phyloP scores from a whole-genome alignment of 352 stramenopile genomes.

The Globisporangium lucens region DNA sequence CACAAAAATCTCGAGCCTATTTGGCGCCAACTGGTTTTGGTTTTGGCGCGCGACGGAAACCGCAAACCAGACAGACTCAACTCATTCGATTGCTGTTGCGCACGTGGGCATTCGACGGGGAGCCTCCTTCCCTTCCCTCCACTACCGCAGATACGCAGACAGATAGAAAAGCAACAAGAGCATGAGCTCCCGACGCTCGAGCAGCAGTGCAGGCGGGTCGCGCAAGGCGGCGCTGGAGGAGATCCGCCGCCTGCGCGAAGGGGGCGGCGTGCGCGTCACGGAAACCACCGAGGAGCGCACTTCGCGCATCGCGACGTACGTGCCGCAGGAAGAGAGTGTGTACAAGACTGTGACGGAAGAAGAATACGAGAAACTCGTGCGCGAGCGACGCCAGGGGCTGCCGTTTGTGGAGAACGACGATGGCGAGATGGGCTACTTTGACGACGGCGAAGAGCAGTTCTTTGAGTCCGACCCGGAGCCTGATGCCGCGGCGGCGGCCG shows the following conservation, averaged over 20 bases:
- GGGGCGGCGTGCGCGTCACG: constrained; percentile 14
- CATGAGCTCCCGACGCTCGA: constrained; percentile 62
- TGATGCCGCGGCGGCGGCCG: constrained; percentile 27
- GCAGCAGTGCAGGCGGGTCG: constrained; percentile 31
- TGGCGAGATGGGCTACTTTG: constrained; percentile 83
- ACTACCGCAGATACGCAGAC: not conserved
- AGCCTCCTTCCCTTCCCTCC: not conserved
- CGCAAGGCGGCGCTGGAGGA: constrained; percentile 67
- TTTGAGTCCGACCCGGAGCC: constrained; percentile 81
- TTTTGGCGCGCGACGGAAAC: too few relatives aligned
- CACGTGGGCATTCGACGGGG: not conserved
- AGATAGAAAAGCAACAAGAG: not conserved
- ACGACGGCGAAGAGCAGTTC: constrained; percentile 88
- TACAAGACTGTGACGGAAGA: constrained; percentile 85
- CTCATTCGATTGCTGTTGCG: not conserved
- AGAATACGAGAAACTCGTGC: constrained; percentile 84
- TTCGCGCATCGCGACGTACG: constrained; percentile 71
- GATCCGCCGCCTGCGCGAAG: constrained; percentile 70
- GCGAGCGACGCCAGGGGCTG: constrained; percentile 66
- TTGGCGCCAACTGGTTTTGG: too few relatives aligned
- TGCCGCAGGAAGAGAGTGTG: constrained; percentile 70
- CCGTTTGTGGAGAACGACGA: constrained; percentile 85
- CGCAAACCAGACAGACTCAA: too few relatives aligned
- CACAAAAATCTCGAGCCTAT: too few relatives aligned
- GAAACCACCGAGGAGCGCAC: constrained; percentile 8